phyloP scores from a whole-genome alignment of 805 yeast species.

The Diddensiella caesifluorescens region DNA sequence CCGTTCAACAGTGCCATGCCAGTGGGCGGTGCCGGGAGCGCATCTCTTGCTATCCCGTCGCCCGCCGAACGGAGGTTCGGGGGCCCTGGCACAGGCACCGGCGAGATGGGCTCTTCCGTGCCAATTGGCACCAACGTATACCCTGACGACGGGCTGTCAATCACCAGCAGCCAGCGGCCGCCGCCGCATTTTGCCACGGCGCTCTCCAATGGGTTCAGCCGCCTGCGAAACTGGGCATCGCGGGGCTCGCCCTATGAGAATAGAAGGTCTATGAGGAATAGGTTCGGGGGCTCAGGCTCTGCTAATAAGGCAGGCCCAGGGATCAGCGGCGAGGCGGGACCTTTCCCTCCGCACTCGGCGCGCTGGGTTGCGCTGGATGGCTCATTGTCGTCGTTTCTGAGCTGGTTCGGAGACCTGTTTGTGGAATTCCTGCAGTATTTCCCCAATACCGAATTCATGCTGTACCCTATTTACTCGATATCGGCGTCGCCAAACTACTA shows the following conservation, averaged over 20 bases:
- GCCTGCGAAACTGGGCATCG: neutral
- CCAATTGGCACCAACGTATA: too few species aligned
- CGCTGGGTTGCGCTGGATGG: neutral
- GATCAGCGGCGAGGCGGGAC: neutral
- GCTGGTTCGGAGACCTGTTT: conserved; percentile 8
- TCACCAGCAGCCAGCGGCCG: neutral
- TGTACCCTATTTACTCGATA: conserved; percentile 10
- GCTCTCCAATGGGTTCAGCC: conserved; percentile 1
- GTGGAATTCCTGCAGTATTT: conserved; percentile 8
- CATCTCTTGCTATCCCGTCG: conserved; percentile 3
- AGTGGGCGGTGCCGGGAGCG: neutral
- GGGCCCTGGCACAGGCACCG: neutral
- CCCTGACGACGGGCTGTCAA: neutral
- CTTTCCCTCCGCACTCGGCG: neutral
- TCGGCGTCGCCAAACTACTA: conserved; percentile 5
- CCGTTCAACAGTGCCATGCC: conserved; percentile 1
- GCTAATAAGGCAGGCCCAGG: too few species aligned
- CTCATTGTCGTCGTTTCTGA: conserved; percentile 2
- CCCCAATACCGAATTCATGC: conserved; percentile 10
- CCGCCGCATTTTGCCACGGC: neutral
- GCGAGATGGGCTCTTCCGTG: neutral
- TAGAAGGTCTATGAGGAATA: neutral
- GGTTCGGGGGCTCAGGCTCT: too few species aligned
- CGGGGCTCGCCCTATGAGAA: neutral
- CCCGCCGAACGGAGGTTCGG: conserved; percentile 3